Evolutionary conservation across 176 grass and related monocot species (phyloP).

Genomic region (Phragmites australis): DNA sequence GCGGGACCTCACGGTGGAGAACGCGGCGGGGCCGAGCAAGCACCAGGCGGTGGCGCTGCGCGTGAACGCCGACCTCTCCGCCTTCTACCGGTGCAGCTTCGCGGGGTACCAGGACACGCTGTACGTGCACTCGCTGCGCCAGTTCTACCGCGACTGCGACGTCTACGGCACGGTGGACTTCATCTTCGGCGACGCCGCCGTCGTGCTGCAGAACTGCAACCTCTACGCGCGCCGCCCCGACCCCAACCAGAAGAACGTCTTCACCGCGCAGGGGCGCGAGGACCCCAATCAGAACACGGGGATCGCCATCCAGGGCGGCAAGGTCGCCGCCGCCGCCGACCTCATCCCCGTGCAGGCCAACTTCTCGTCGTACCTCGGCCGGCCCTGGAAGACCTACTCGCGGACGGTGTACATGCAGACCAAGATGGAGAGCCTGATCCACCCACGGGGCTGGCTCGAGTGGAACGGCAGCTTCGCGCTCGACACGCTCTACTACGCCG

Average conservation of each 20-base stretch:
- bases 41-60: slow-evolving; percentile 81
- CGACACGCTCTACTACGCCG: slow-evolving; percentile 89
- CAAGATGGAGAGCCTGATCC: slow-evolving; percentile 61
- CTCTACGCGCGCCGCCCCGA: slow-evolving; percentile 69
- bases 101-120: slow-evolving; percentile 93
- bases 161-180: slow-evolving; percentile 92
- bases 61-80: slow-evolving; percentile 58
- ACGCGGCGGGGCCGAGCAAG: slow-evolving; percentile 75
- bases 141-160: slow-evolving; percentile 96
- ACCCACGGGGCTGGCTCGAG: slow-evolving; percentile 65
- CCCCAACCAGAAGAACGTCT: slow-evolving; percentile 66
- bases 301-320: slow-evolving; percentile 80
- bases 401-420: slow-evolving; percentile 78
- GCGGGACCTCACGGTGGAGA: slow-evolving; percentile 83
- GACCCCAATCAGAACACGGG: slow-evolving; percentile 95
- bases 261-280: slow-evolving; percentile 75
- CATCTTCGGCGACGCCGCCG: slow-evolving; percentile 81
- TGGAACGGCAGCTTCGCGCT: slow-evolving; percentile 82
- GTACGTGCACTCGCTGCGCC: slow-evolving; percentile 87
- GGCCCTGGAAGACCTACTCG: slow-evolving; percentile 87
- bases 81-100: slow-evolving; percentile 85
- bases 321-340: slow-evolving; percentile 84
- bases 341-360: slow-evolving; percentile 48
- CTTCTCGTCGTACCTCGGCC: slow-evolving; percentile 71
- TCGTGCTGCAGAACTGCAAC: slow-evolving; percentile 78